These are phyloP conservation scores for Diaporthe nobilis DNA, from an alignment of 2,329 filamentous ascomycete genomes.

Conservation along the genomic window DNA sequence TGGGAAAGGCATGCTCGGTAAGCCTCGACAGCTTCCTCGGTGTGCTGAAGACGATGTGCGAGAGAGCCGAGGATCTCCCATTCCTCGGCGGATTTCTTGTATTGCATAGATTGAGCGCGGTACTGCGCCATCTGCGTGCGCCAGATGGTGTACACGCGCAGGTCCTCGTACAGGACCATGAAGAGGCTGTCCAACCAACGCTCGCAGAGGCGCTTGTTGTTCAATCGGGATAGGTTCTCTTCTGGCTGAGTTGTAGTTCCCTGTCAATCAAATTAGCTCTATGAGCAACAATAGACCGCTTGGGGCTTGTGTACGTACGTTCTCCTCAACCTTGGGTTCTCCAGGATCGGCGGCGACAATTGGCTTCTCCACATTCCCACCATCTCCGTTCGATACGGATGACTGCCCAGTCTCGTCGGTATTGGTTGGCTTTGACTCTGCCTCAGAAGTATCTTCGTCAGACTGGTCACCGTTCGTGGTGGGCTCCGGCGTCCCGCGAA, in stretches of 20 bases:
- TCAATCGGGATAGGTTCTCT: slow-evolving; percentile 87
- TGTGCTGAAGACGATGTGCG: slow-evolving; percentile 92
- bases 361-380: slow-evolving; percentile 78
- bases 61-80: slow-evolving; percentile 98
- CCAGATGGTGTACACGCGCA: slow-evolving; percentile 99
- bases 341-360: slow-evolving; percentile 83
- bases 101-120: slow-evolving; percentile 91
- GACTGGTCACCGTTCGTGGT: slow-evolving; percentile 62
- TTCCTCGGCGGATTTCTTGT: slow-evolving; percentile 96
- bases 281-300: slow-evolving; percentile 42
- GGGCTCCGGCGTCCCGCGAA: slow-evolving; percentile 78
- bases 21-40: slow-evolving; percentile 91
- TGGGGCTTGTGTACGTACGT: slow-evolving; percentile 61
- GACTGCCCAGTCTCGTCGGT: slow-evolving; percentile 48
- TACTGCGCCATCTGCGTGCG: slow-evolving; percentile 98
- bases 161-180: slow-evolving; percentile 98
- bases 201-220: slow-evolving; percentile 97
- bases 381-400: slow-evolving; percentile 53
- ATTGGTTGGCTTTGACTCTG: slow-evolving; percentile 45
- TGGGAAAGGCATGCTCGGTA: slow-evolving; percentile 90
- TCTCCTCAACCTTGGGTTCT: slow-evolving; percentile 83
- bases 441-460: slow-evolving; percentile 49
- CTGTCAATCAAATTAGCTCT: slow-evolving; percentile 57
- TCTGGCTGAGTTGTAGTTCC: slow-evolving; percentile 69
- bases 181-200: slow-evolving; percentile 98